phyloP scores from a whole-genome alignment of 495 filamentous ascomycete genomes.

The Xylona heveae region DNA sequence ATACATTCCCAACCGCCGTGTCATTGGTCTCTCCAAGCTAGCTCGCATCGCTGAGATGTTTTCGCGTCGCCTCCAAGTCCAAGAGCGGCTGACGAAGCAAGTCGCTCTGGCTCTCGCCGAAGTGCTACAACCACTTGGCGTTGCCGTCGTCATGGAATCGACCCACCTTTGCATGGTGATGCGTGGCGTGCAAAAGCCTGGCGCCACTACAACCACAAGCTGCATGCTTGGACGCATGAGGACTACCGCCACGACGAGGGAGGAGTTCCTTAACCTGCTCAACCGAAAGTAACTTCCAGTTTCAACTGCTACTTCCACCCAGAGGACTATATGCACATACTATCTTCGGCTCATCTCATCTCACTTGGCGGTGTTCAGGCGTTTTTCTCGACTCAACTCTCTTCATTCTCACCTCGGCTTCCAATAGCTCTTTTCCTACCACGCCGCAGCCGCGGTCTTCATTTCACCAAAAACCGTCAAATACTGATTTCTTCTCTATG shows the following conservation, averaged over 20 bases:
- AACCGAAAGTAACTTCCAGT: no score
- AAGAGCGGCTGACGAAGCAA: constrained; percentile 89
- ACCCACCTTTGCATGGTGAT: constrained; percentile 98
- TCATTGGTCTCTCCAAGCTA: constrained; percentile 88
- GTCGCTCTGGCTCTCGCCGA: constrained; percentile 88
- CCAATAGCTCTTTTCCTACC: no score
- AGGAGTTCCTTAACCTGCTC: constrained; percentile 78
- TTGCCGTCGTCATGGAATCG: constrained; percentile 93
- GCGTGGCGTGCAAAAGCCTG: constrained; percentile 81
- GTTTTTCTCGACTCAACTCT: no score
- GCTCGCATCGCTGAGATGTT: constrained; percentile 97
- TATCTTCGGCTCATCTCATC: no score
- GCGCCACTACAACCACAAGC: constrained; percentile 73
- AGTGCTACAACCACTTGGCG: constrained; percentile 79
- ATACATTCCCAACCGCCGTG: constrained; percentile 70
- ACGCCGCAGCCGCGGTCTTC: no score
- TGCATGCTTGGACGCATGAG: constrained; percentile 92
- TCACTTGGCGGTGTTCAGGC: no score
- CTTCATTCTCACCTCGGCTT: no score
- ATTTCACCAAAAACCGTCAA: no score
- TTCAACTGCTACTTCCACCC: no score
- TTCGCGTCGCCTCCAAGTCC: constrained; percentile 74
- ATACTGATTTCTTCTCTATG: no score
- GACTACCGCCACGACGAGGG: constrained; percentile 74
- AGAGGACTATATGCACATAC: no score